Conservation (phyloP, 2,329 filamentous ascomycete genomes). For the Penicillium crustosum region DNA sequence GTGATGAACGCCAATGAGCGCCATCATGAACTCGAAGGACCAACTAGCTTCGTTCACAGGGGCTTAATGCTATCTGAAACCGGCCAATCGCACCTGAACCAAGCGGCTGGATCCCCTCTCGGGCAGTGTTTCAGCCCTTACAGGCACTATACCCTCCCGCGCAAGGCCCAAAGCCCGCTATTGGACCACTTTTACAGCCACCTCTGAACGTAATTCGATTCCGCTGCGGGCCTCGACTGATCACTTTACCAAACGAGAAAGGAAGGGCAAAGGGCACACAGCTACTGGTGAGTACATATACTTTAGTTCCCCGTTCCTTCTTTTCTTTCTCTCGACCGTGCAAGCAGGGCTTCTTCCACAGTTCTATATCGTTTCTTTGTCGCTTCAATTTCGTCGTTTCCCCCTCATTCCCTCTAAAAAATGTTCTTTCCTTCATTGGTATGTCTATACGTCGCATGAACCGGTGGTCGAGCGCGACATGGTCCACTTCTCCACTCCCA, state of each 20-base stretch:
- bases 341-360: constrained; percentile 14
- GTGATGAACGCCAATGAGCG: neutral
- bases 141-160: constrained; percentile 3
- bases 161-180: constrained; percentile 9
- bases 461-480: neutral
- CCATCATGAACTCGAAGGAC: neutral
- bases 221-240: constrained; percentile 11
- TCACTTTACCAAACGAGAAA: constrained; percentile 6
- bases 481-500: constrained; percentile 1
- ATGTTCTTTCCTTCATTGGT: constrained; percentile 16
- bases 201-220: constrained; percentile 6
- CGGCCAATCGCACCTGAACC: constrained; percentile 4
- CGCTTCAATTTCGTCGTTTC: constrained; percentile 2
- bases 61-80: constrained; percentile 10
- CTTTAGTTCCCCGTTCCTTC: neutral
- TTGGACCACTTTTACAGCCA: constrained; percentile 14
- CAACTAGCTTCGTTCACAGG: constrained; percentile 4
- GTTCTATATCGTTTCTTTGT: constrained; percentile 3
- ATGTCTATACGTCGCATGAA: constrained; percentile 4
- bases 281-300: constrained; percentile 8
- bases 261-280: constrained; percentile 7
- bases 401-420: constrained; percentile 2
- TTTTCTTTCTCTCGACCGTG: constrained; percentile 7
- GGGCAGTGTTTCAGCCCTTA: constrained; percentile 11
- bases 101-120: neutral